Percentiles rank a stretch among this genome's conserved stretches.
phyloP scores from a whole-genome alignment of 2,329 filamentous ascomycete species.

The Aspergillus texensis region DNA sequence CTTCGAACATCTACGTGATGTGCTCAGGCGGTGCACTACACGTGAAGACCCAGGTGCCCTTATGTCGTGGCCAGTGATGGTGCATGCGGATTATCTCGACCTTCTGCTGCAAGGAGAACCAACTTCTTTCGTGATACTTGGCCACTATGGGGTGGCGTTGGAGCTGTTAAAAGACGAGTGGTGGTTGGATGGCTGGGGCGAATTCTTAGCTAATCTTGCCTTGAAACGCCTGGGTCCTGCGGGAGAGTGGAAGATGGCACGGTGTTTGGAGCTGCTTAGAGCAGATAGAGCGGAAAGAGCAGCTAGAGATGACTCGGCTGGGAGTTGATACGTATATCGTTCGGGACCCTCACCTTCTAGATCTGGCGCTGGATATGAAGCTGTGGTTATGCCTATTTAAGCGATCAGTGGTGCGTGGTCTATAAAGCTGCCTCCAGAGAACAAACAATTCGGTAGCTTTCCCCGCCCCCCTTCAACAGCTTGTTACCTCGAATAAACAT shows the following conservation, averaged over 20 bases:
- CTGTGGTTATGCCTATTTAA: no score
- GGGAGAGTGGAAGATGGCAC: neutral
- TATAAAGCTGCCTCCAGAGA: no score
- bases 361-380: no score
- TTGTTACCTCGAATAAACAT: no score
- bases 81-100: conserved; percentile 2
- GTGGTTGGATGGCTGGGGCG: conserved; percentile 18
- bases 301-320: neutral
- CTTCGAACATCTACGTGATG: neutral
- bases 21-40: conserved; percentile 1
- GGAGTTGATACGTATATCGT: neutral
- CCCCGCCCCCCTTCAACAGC: no score
- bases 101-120: conserved; percentile 1
- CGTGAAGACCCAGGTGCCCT: conserved; percentile 6
- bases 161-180: conserved; percentile 7
- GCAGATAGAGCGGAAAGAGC: neutral
- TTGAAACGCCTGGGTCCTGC: neutral
- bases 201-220: conserved; percentile 3
- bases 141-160: conserved; percentile 9
- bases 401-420: no score
- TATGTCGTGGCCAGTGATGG: conserved; percentile 12
- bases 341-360: no score
- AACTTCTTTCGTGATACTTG: conserved; percentile 2
- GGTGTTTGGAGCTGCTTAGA: neutral
- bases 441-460: no score